A percentile compares a stretch with the other conserved stretches of the same genome.
These are phyloP conservation scores for Microbotryum silenes-acaulis DNA, from an alignment of 1,284 basidiomycete genomes.

Conservation along the genomic window DNA sequence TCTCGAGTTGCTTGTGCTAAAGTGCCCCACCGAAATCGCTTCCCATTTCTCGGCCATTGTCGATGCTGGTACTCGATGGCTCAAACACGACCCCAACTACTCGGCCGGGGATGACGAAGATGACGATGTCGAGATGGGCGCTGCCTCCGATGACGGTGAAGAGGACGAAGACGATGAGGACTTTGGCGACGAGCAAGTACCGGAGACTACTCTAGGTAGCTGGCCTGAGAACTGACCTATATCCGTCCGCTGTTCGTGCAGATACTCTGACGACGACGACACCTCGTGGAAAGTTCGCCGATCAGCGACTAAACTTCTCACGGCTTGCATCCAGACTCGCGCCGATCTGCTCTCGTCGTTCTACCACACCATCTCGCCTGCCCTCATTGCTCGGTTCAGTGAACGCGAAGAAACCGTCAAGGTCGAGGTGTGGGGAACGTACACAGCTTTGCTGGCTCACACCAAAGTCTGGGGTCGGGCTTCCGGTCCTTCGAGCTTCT, in stretches of 20 bases:
- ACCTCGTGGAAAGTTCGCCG: conserved; percentile 97
- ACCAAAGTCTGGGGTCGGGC: conserved; percentile 19
- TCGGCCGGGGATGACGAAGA: conserved; percentile 65
- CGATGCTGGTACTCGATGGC: conserved; percentile 50
- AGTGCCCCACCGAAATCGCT: conserved; percentile 72
- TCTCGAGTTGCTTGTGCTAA: conserved; percentile 71
- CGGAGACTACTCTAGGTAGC: conserved; percentile 4
- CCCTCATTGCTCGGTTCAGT: conserved; percentile 79
- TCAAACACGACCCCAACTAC: conserved; percentile 89
- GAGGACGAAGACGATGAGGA: conserved; percentile 59
- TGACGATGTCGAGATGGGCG: conserved; percentile 46
- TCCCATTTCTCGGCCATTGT: conserved; percentile 63
- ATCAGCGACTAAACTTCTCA: conserved; percentile 80
- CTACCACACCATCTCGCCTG: conserved; percentile 75
- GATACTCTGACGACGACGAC: conserved; percentile 96
- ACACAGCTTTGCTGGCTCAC: conserved; percentile 45
- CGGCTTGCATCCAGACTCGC: conserved; percentile 75
- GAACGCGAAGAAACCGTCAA: conserved; percentile 95
- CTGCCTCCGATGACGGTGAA: conserved; percentile 40
- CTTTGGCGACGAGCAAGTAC: conserved; percentile 60
- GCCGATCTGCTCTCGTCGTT: conserved; percentile 72
- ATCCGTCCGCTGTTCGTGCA: conserved; percentile 37
- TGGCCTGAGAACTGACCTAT: conserved; percentile 5
- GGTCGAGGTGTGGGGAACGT: conserved; percentile 86
- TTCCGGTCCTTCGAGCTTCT: too few species aligned